These are phyloP conservation scores for Fragaria ananassa DNA, from an alignment of 306 rosid genomes.

Conservation along the genomic window DNA sequence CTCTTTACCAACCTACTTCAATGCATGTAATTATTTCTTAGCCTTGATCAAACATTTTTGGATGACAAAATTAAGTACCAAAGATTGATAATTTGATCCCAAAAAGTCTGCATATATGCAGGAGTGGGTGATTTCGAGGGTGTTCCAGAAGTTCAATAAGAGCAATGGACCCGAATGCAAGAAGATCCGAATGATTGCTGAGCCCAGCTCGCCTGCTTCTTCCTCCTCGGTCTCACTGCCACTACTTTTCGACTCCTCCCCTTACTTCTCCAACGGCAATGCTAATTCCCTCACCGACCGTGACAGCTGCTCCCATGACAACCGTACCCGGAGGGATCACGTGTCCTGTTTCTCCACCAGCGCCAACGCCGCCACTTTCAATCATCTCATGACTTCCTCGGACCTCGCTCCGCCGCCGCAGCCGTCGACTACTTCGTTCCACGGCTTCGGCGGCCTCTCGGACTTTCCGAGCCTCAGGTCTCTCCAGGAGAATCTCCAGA, in stretches of 20 bases:
- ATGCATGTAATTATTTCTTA: background rate
- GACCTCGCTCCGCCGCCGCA: conserved; percentile 31
- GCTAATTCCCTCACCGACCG: conserved; percentile 30
- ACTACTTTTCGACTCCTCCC: conserved; percentile 72
- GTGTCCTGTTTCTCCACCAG: conserved; percentile 99
- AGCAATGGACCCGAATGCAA: conserved; percentile 36
- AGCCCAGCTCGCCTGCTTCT: conserved; percentile 81
- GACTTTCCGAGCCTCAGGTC: conserved; percentile 81
- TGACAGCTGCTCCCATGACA: conserved; percentile 53
- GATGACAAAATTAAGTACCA: background rate
- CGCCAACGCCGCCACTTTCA: conserved; percentile 16
- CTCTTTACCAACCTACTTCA: background rate
- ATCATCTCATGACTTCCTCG: conserved; percentile 29
- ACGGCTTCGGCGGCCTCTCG: conserved; percentile 44
- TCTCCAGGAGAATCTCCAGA: conserved; percentile 78
- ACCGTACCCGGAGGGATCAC: conserved; percentile 67
- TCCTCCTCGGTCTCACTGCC: conserved; percentile 85
- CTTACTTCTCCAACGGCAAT: conserved; percentile 27
- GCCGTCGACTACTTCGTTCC: conserved; percentile 25
- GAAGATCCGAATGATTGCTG: conserved; percentile 39
- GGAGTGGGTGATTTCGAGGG: conserved; percentile 96
- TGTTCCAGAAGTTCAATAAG: conserved; percentile 52
- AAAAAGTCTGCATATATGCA: conserved; percentile 36
- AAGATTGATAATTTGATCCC: background rate
- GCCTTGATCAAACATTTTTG: background rate